Evolutionary conservation across 2,329 filamentous ascomycete species (phyloP).

Genomic region (Acrodontium crateriforme): DNA sequence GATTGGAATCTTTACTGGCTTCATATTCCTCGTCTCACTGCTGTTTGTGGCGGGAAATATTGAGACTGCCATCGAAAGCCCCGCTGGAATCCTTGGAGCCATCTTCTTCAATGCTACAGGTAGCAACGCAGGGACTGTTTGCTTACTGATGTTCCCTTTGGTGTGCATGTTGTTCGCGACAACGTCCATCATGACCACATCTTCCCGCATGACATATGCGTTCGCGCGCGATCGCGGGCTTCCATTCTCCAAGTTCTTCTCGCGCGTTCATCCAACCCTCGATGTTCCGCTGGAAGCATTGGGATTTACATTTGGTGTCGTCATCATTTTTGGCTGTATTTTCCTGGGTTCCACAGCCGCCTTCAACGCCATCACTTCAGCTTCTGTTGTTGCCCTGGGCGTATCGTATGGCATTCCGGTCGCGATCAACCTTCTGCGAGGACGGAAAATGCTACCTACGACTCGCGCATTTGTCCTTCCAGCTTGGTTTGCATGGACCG

Average conservation of each 20-base stretch:
- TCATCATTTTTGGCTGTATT: slow-evolving; percentile 23
- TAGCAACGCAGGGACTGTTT: slow-evolving; percentile 21
- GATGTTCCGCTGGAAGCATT: slow-evolving; percentile 23
- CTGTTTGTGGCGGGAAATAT: slow-evolving; percentile 23
- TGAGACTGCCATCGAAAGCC: slow-evolving; percentile 18
- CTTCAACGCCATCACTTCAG: slow-evolving; percentile 25
- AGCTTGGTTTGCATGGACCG: slow-evolving; percentile 42
- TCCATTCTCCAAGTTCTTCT: slow-evolving; percentile 21
- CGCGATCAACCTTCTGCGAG: slow-evolving; percentile 52
- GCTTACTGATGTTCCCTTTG: slow-evolving; percentile 23
- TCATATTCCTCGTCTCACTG: slow-evolving; percentile 23
- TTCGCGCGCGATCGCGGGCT: slow-evolving; percentile 24
- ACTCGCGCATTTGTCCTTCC: slow-evolving; percentile 43
- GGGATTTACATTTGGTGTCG: slow-evolving; percentile 18
- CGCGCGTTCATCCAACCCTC: slow-evolving; percentile 21
- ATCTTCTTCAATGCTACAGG: slow-evolving; percentile 23
- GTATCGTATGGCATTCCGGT: slow-evolving; percentile 64
- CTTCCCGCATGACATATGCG: slow-evolving; percentile 24
- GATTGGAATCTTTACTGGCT: slow-evolving; percentile 23
- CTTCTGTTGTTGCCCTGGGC: slow-evolving; percentile 55
- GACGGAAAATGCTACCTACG: slow-evolving; percentile 49
- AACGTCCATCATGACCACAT: slow-evolving; percentile 24
- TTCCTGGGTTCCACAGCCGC: slow-evolving; percentile 24
- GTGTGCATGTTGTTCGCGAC: slow-evolving; percentile 22
- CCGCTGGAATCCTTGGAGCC: slow-evolving; percentile 20